A percentile compares a stretch with the other conserved stretches of the same genome.
phyloP scores from a whole-genome alignment of 495 filamentous ascomycete genomes.

The Oidiodendron maius region DNA sequence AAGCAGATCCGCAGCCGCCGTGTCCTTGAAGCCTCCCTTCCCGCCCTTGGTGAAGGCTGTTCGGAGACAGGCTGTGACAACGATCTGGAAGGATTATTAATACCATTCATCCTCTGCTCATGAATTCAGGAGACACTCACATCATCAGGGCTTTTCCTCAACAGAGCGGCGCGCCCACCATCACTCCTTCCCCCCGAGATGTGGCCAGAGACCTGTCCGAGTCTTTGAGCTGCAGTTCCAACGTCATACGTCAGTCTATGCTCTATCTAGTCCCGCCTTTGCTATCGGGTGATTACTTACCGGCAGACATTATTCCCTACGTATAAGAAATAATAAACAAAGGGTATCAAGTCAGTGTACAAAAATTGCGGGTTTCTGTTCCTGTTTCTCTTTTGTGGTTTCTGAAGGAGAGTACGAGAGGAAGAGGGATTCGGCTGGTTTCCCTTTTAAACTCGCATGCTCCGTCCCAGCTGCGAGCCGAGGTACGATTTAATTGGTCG shows the following conservation, averaged over 20 bases:
- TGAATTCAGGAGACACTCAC: conserved; percentile 10
- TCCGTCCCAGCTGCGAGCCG: too few relatives aligned
- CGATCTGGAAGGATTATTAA: conserved; percentile 61
- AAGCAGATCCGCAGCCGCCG: conserved; percentile 77
- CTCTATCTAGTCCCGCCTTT: not conserved
- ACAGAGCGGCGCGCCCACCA: conserved; percentile 14
- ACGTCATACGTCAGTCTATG: conserved; percentile 11
- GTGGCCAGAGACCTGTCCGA: conserved; percentile 23
- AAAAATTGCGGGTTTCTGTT: too few relatives aligned
- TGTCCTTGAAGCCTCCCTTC: conserved; percentile 94
- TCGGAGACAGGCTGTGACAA: conserved; percentile 88
- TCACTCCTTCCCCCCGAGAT: conserved; percentile 14
- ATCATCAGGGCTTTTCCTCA: conserved; percentile 27
- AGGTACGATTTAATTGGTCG: too few relatives aligned
- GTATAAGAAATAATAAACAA: not conserved
- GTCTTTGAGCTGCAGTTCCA: conserved; percentile 16
- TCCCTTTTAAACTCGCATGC: too few relatives aligned
- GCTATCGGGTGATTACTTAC: conserved; percentile 8
- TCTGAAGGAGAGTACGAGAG: too few relatives aligned
- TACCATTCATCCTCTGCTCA: too few relatives aligned
- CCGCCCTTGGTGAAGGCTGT: conserved; percentile 89
- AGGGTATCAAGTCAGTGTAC: too few relatives aligned
- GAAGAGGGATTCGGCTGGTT: too few relatives aligned
- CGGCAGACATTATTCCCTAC: conserved; percentile 23
- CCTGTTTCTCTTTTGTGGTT: too few relatives aligned